Conservation (phyloP, 257 asterid genomes). For the Solanum medicagineum region DNA sequence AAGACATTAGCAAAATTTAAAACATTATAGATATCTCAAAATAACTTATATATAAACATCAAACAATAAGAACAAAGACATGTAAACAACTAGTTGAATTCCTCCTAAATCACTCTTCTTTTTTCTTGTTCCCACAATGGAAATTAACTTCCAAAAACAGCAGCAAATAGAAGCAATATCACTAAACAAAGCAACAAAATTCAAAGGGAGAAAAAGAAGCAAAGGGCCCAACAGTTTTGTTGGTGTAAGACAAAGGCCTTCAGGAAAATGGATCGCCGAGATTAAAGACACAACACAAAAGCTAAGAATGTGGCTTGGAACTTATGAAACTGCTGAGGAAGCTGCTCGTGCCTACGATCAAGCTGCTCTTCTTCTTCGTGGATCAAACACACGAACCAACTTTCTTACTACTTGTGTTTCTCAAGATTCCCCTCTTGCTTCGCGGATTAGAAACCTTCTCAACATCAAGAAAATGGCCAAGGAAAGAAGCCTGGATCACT, state of each 20-base stretch:
- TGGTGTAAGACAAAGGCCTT: constrained; percentile 64
- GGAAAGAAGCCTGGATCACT: not conserved
- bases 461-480: constrained; percentile 20
- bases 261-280: constrained; percentile 78
- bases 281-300: constrained; percentile 65
- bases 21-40: not conserved
- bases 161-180: not conserved
- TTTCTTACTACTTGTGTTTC: constrained; percentile 23
- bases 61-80: not conserved
- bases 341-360: constrained; percentile 71
- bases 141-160: constrained; percentile 38
- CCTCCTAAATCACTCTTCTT: too few species aligned
- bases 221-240: constrained; percentile 23
- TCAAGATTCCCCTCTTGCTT: constrained; percentile 45
- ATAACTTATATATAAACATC: not conserved
- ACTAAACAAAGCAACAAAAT: constrained; percentile 14
- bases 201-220: constrained; percentile 12
- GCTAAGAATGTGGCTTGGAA: constrained; percentile 75
- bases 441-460: constrained; percentile 41
- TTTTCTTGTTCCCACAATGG: constrained; percentile 20
- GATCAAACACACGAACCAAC: constrained; percentile 51
- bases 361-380: constrained; percentile 62
- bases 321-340: constrained; percentile 49
- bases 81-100: not conserved
- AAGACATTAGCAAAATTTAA: not conserved